Base-by-base conservation (phyloP, 148 eudicot species). In the Cornus kousa region DNA sequence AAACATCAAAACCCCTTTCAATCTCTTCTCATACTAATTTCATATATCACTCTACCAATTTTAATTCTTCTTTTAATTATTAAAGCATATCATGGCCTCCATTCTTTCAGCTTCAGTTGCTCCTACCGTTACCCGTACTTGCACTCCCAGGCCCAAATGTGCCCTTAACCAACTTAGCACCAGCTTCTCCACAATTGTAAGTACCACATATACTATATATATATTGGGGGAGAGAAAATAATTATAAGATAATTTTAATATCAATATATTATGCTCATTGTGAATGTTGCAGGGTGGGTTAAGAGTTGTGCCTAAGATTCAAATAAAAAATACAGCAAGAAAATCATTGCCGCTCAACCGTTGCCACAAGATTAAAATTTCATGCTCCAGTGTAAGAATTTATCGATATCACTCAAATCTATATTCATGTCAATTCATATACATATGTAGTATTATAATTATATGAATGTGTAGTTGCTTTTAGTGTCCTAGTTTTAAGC, bases 321-420 rank as follows among this genome's bases (percentile, higher is more conserved):
- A 77, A 4, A 67, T 67, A 46, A 66, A 50, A 74, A 70, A 59
- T 67, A 74, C 80, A 10, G 73, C 33, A 20, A 74, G 33, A 50
- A 48, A 57, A 79, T 48, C 77, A 50, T 33, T 53, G 12, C 8
- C 55, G 33, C 24, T 53, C 0, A 32, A 71, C 55, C 81, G 24
- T 19, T 66, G 77, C 65, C 65, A 32, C 77, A 79, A 73, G 68
- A 73, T 22, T 20, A 33, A 57, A 3, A 67, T 79, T 20, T 66
- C 82, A 48, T 79, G 82, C 73, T 79, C 82, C 65, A 7, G 32
- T 32, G 81, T 79, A 72, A 72, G 43, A 62, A 13, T 20, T 24
- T 0, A 39, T 39, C 11, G 1, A 32, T 13, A 35, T 62, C 24
- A 8, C 43, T 20, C 7, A 75, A 62, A 31, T 4, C 20, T 39